phyloP scores from a whole-genome alignment of 2,329 filamentous ascomycete species.

The Monosporascus ibericus region DNA sequence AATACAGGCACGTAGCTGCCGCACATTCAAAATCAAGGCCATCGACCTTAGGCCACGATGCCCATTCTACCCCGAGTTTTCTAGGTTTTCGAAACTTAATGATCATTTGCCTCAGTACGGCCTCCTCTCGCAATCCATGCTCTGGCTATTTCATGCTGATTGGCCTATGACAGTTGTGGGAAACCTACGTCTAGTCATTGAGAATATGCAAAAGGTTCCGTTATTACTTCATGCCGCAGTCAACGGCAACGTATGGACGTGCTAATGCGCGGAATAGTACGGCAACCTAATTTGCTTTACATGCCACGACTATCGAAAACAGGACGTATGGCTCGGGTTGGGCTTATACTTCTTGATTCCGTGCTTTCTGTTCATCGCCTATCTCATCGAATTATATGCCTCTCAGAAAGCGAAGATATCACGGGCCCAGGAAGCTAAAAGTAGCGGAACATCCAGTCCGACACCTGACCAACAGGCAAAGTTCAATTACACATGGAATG shows the following conservation, averaged over 20 bases:
- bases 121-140: not conserved
- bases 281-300: slow-evolving; percentile 88
- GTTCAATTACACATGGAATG: slow-evolving; percentile 72
- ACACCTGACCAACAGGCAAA: slow-evolving; percentile 56
- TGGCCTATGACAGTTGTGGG: slow-evolving; percentile 63
- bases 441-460: slow-evolving; percentile 43
- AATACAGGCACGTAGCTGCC: slow-evolving; percentile 89
- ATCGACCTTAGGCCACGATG: slow-evolving; percentile 83
- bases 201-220: slow-evolving; percentile 89
- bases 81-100: slow-evolving; percentile 93
- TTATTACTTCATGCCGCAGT: not conserved
- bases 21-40: slow-evolving; percentile 67
- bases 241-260: slow-evolving; percentile 8
- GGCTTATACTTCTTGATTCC: slow-evolving; percentile 83
- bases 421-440: slow-evolving; percentile 46
- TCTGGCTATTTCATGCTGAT: not conserved
- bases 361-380: slow-evolving; percentile 84
- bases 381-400: slow-evolving; percentile 79
- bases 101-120: slow-evolving; percentile 79
- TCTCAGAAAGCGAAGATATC: slow-evolving; percentile 68
- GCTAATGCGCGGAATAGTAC: slow-evolving; percentile 53
- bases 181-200: slow-evolving; percentile 89
- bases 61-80: slow-evolving; percentile 70
- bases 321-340: slow-evolving; percentile 70
- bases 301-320: slow-evolving; percentile 78